Percentiles rank a stretch among this genome's conserved stretches.
Conservation (phyloP, 345 rosid genomes). For the Erysimum cheiranthoides region DNA sequence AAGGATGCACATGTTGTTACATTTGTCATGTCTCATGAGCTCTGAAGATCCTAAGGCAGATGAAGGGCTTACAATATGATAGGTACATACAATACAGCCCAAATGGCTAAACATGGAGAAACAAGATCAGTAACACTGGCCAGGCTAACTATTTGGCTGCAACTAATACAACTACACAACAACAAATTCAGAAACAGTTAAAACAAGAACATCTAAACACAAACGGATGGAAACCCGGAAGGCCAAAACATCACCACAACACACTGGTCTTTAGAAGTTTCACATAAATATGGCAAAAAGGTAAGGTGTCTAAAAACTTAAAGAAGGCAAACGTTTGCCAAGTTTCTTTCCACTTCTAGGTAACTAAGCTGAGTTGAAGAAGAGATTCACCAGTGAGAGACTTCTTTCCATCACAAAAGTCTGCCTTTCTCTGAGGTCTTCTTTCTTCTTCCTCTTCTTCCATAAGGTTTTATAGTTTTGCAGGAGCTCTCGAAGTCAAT, state of each 20-base stretch:
- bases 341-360: conserved; percentile 45
- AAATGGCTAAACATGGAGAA: conserved; percentile 36
- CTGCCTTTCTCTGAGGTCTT: conserved; percentile 32
- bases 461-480: conserved; percentile 22
- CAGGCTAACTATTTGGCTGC: conserved; percentile 41
- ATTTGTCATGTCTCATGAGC: conserved; percentile 37
- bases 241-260: conserved; percentile 44
- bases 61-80: conserved; percentile 42
- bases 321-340: conserved; percentile 43
- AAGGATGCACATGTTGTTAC: conserved; percentile 43
- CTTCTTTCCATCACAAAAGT: conserved; percentile 29
- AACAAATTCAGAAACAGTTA: conserved; percentile 39
- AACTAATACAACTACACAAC: conserved; percentile 43
- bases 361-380: conserved; percentile 42
- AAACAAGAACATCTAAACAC: conserved; percentile 42
- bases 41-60: conserved; percentile 33
- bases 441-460: conserved; percentile 37
- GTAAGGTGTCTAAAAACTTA: conserved; percentile 41
- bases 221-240: conserved; percentile 38
- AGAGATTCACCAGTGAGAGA: conserved; percentile 41
- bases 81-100: conserved; percentile 37
- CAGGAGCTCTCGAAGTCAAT: conserved; percentile 40
- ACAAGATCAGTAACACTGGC: conserved; percentile 37
- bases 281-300: conserved; percentile 39
- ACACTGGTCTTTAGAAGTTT: conserved; percentile 45